Conservation (phyloP, 2,329 filamentous ascomycete genomes). For the Fusarium graminum region DNA sequence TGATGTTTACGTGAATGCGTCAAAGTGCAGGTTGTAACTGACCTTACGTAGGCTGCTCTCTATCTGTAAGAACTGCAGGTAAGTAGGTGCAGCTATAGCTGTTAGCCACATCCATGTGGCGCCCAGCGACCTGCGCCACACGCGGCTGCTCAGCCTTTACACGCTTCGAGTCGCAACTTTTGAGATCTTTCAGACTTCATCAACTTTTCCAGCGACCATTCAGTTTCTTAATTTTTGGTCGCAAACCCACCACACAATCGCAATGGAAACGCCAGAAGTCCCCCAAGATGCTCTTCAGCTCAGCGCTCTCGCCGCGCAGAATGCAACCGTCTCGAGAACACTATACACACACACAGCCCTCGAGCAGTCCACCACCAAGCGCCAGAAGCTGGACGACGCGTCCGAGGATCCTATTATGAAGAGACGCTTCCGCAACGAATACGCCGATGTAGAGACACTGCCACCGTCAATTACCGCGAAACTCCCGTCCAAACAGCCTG, state of each 20-base stretch:
- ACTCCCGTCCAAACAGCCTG: constrained; percentile 67
- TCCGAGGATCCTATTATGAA: constrained; percentile 54
- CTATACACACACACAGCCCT: constrained; percentile 50
- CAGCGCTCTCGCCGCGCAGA: constrained; percentile 53
- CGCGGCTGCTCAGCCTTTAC: constrained; percentile 48
- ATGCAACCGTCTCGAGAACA: constrained; percentile 52
- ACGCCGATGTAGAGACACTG: constrained; percentile 80
- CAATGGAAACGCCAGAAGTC: constrained; percentile 54
- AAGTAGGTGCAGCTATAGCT: constrained; percentile 9
- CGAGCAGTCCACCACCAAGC: constrained; percentile 52
- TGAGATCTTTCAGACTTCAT: constrained; percentile 23
- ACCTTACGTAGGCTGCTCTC: constrained; percentile 16
- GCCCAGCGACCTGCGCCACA: constrained; percentile 48
- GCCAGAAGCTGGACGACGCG: constrained; percentile 56
- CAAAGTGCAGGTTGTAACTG: constrained; percentile 11
- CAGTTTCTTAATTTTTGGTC: constrained; percentile 8
- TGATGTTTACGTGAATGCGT: neutral
- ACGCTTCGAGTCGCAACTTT: constrained; percentile 40
- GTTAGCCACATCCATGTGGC: constrained; percentile 40
- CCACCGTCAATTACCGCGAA: constrained; percentile 84
- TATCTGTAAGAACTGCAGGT: neutral
- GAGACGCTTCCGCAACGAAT: constrained; percentile 76
- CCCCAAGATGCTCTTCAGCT: constrained; percentile 54
- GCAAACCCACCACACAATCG: constrained; percentile 15
- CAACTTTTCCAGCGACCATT: constrained; percentile 39